Base-by-base conservation (phyloP, 192 early-diverging fungal genomes). In the Allomyces arbusculus region DNA sequence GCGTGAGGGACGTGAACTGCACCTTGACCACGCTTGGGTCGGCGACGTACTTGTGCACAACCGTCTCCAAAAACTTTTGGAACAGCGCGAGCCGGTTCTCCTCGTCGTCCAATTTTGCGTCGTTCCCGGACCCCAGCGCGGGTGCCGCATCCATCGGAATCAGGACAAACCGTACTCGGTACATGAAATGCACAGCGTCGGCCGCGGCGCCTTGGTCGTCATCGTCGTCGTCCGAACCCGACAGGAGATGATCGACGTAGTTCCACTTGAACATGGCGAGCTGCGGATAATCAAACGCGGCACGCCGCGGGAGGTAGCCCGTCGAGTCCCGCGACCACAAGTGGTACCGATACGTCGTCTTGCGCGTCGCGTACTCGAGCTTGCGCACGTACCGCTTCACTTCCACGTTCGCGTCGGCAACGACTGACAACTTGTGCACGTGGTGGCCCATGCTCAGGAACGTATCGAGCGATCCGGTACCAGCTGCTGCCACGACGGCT, bases 191-290 rank as follows among this genome's bases (percentile, higher is more conserved):
- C 12, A 91, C 67, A 16, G 81, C 76, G 65, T 91, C 89, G 0
- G 80, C 89, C 62, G 92, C 76, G 24, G 86, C 85, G 25, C 89
- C 83, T 69, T 88, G 84, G 66, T 90, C 20, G 50, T 58, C 50
- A 3, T 58, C 50, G 50, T 58, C 50, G 50, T n/a, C 50, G 20
- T 58, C 50, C 33, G 33, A 87, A 43, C 93, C 94, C 22, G 88
- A 79, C n/a, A 95, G 86, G 25, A 94, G 75, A 64, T 87, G 86
- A 73, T 98, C 95, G 25, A 95, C 76, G 58, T 86, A 89, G 69
- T 95, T 98, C 95, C 95, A 98, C 43, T 88, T 86, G 72, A 94
- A 92, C 58, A 84, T 78, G 5, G 83, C 73, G 23, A 88, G 67
- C 12, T 73, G 73, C 19, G 95, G 86, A 73, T 97, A 95, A 7